Evolutionary conservation across 2,329 filamentous ascomycete genomes (phyloP), one percentile per base, ranked within the genome.

Genomic region (Diaporthe citrichinensis): DNA sequence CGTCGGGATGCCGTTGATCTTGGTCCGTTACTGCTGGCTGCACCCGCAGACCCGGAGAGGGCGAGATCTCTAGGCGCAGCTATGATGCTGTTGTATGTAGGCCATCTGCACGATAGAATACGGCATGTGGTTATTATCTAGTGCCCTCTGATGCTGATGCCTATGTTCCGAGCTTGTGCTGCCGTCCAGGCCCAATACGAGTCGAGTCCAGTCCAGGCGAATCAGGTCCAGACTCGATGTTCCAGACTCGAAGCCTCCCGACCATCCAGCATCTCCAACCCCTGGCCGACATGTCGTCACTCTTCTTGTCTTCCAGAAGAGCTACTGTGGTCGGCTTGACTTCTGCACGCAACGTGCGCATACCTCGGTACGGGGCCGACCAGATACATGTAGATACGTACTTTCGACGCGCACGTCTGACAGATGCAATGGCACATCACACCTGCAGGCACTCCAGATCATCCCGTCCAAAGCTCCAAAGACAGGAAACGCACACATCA

Each of bases 401-500:
- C 49, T 28, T 51, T n/a, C n/a, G 31, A 34, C 20, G 28, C 41
- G 61, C 61, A 41, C 25, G 41, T n/a, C 34, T 69, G 65, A 55
- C 65, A 69, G 46, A 69, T 69, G 65, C 49, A 69, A 69, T 69
- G 65, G 65, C 49, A 69, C 65, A 55, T 41, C 44, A 41, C 34
- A 2, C 34, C 46, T 69, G 65, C 65, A 69, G 65, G 65, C 49
- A 69, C 65, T 55, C 36, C 31, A 55, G 65, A 69, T 55, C 49
- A 69, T 41, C 49, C n/a, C 46, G 15, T 28, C 62, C 62, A 68
- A 39, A 36, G 46, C 53, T 68, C 62, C 46, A 39, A 10, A 25
- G 62, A 34, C 46, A 68, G 8, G 23, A 36, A 3, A 36, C 39
- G 20, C 28, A 28, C 34, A 53, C 65, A 68, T 51, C 61, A 67